These are phyloP conservation scores for Boeremia lycopersici DNA, from an alignment of 2,329 filamentous ascomycete genomes.

Conservation along the genomic window DNA sequence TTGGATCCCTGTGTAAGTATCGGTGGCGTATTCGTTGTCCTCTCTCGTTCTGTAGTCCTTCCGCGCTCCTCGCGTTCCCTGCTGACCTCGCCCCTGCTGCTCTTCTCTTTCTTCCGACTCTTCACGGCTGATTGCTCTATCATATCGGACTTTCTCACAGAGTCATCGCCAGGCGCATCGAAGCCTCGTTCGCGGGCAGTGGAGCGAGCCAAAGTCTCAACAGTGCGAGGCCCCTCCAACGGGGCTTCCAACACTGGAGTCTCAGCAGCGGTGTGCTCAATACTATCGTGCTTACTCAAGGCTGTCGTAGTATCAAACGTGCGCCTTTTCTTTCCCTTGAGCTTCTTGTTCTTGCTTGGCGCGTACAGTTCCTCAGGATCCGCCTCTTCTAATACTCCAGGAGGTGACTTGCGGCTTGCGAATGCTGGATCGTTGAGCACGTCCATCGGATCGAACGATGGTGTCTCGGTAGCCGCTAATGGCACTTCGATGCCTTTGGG, in stretches of 20 bases:
- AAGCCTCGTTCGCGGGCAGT: constrained; percentile 22
- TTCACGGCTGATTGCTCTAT: constrained; percentile 6
- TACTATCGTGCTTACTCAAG: constrained; percentile 35
- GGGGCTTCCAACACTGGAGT: constrained; percentile 43
- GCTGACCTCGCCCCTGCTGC: no score
- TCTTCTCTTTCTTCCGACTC: background rate
- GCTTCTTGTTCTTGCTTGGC: constrained; percentile 53
- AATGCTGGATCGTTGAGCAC: constrained; percentile 47
- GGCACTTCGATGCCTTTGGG: constrained; percentile 44
- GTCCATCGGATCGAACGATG: constrained; percentile 46
- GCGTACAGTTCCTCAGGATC: constrained; percentile 45
- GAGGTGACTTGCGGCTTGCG: constrained; percentile 39
- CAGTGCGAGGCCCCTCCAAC: constrained; percentile 37
- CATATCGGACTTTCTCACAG: background rate
- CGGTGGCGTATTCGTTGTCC: background rate
- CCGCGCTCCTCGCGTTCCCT: constrained; percentile 1
- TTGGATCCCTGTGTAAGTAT: background rate
- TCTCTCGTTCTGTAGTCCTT: constrained; percentile 3
- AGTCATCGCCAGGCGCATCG: background rate
- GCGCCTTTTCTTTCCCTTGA: constrained; percentile 52
- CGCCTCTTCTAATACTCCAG: constrained; percentile 43
- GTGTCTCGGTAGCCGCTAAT: constrained; percentile 38
- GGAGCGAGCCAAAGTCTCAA: constrained; percentile 39
- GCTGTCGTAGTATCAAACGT: constrained; percentile 3
- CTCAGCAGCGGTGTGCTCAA: constrained; percentile 34